Conservation (phyloP, 2,329 filamentous ascomycete genomes). For the Cytospora paraplurivora region DNA sequence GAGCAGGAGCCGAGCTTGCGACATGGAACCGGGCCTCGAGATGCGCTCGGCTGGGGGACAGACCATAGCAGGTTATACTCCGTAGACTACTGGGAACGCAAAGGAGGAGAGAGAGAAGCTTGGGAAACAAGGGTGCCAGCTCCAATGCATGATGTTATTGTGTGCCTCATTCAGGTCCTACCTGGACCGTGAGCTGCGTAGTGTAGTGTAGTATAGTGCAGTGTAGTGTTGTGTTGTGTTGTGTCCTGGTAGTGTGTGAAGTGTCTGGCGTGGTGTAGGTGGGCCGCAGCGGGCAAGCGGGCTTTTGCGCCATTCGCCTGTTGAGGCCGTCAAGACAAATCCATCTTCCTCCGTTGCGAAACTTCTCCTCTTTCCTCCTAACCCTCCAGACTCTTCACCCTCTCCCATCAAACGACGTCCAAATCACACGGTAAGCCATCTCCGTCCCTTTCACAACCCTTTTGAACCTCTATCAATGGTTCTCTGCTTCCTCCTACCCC, state of each 20-base stretch:
- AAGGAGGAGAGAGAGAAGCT: background rate
- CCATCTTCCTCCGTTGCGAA: conserved; percentile 36
- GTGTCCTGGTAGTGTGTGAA: conserved; percentile 11
- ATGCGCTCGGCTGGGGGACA: conserved; percentile 13
- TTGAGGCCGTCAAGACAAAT: conserved; percentile 32
- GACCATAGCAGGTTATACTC: background rate
- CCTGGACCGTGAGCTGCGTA: background rate
- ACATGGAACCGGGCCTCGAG: background rate
- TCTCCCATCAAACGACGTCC: conserved; percentile 35
- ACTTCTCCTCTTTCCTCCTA: conserved; percentile 38
- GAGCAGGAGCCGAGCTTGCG: background rate
- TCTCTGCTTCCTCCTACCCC: conserved; percentile 18
- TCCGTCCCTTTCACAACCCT: conserved; percentile 19
- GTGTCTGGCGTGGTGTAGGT: conserved; percentile 24
- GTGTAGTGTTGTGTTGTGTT: conserved; percentile 14
- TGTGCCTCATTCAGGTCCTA: conserved; percentile 9
- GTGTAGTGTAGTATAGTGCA: conserved; percentile 2
- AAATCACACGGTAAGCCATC: conserved; percentile 35
- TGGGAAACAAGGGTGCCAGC: background rate
- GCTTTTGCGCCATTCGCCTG: conserved; percentile 31
- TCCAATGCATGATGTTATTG: background rate
- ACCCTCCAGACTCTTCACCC: conserved; percentile 36
- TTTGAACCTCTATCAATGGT: conserved; percentile 17
- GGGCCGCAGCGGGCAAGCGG: conserved; percentile 30
- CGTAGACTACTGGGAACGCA: background rate